Base-by-base conservation (phyloP, 768 basidiomycete genomes). In the Tricholoma sp. region DNA sequence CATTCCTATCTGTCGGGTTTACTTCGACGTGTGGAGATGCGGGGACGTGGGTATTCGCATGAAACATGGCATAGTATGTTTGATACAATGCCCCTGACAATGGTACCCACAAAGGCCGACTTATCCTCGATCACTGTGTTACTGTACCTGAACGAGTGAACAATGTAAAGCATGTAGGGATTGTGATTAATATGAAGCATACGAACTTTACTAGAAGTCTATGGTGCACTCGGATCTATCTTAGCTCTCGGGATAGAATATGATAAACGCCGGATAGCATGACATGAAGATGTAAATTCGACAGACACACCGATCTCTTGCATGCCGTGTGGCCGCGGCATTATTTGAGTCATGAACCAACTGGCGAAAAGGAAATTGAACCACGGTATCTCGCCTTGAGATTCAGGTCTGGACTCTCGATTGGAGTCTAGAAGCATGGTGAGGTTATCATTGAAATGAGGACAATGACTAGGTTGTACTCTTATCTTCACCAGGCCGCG, bases 141-240 rank as follows among this genome's bases (percentile, higher is more conserved):
- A 37, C n/a, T 31, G 21, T 46, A 41, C 50, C 62, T 49, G 57
- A 63, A 60, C 16, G 54, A 57, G 62, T 53, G 64, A 63, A 65
- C 60, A 65, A 65, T 65, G 62, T 45, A 55, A 12, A 61, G 56
- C 51, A 52, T 46, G 57, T 22, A 54, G 37, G 22, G 31, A 58
- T 53, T 19, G 45, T 24, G 22, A 29, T 31, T 3, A 57, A 52
- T 35, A 45, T 9, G 22, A 12, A 31, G 14, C 51, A 50, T 54
- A 51, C 53, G 53, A 57, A 49, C 11, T 16, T 31, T 61, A 24
- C 57, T 57, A n/a, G n/a, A n/a, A n/a, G n/a, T 58, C 45, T 27
- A 53, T 27, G 24, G n/a, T n/a, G n/a, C n/a, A 27, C 24, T 27
- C 24, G 24, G 24, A 27, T 27, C 24, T 27, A 3, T 5, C 5